These are phyloP conservation scores for Rhodotorula diobovata DNA, from an alignment of 768 basidiomycete species.

Conservation along the genomic window DNA sequence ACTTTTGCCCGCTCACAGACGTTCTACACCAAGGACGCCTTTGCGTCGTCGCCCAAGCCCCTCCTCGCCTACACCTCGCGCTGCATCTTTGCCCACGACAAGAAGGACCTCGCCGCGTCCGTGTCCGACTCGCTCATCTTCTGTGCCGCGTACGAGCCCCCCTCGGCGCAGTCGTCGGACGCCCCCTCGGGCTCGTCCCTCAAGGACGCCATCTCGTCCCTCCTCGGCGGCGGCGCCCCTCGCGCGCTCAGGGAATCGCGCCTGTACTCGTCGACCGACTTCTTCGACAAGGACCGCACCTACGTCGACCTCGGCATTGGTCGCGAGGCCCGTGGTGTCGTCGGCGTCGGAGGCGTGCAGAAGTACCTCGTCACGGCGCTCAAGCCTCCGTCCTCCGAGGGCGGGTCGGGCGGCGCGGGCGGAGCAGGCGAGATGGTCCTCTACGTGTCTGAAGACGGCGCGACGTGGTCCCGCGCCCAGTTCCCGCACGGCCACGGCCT, in stretches of 20 bases:
- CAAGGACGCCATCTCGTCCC: constrained; percentile 45
- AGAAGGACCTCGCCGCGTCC: constrained; percentile 71
- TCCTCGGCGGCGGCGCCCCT: constrained; percentile 45
- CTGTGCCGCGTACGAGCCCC: constrained; percentile 64
- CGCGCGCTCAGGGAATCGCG: constrained; percentile 56
- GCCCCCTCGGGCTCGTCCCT: constrained; percentile 28
- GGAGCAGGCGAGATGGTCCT: constrained; percentile 65
- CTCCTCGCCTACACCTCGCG: constrained; percentile 67
- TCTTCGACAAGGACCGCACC: constrained; percentile 62
- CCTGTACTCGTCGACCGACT: constrained; percentile 79
- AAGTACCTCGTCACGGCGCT: constrained; percentile 89
- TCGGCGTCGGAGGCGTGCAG: constrained; percentile 85
- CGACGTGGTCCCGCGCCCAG: constrained; percentile 77
- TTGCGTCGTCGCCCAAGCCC: constrained; percentile 57
- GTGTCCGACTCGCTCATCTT: constrained; percentile 72
- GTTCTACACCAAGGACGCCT: constrained; percentile 80
- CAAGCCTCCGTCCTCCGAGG: constrained; percentile 56
- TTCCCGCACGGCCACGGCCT: constrained; percentile 75
- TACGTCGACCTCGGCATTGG: constrained; percentile 76
- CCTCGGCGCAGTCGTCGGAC: constrained; percentile 52
- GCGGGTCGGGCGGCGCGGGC: constrained; percentile 1
- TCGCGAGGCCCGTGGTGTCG: constrained; percentile 78
- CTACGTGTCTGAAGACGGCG: constrained; percentile 79
- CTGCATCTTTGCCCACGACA: constrained; percentile 87
- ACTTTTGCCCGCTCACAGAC: constrained; percentile 54